Percentiles rank a stretch among this genome's conserved stretches.
phyloP scores from a whole-genome alignment of 441 rosid genomes.

The Mallotus repandus region DNA sequence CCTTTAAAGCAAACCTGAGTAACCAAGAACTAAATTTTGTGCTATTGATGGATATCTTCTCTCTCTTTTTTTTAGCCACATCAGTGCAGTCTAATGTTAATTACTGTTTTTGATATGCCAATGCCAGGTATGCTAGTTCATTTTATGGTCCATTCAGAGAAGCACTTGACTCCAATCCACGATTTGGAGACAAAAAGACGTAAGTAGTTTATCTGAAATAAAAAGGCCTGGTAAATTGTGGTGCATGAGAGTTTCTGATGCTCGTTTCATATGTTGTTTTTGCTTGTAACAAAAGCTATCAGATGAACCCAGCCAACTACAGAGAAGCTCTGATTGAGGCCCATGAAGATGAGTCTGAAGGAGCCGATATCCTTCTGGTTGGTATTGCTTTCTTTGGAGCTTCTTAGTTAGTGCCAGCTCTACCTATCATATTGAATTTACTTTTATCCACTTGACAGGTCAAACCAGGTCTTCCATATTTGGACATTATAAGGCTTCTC shows the following conservation, averaged over 20 bases:
- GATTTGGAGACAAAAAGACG: constrained; percentile 97
- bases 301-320: constrained; percentile 95
- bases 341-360: constrained; percentile 90
- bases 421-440: constrained; percentile 21
- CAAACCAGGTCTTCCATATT: constrained; percentile 96
- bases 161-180: constrained; percentile 90
- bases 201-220: constrained; percentile 27
- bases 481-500: constrained; percentile 91
- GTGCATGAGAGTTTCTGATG: not conserved
- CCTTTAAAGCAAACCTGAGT: no score
- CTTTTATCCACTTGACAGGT: constrained; percentile 48
- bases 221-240: constrained; percentile 15
- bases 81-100: constrained; percentile 4
- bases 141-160: constrained; percentile 97
- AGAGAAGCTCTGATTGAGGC: constrained; percentile 92
- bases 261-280: constrained; percentile 25
- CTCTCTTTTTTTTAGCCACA: not conserved
- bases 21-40: no score
- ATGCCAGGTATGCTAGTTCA: constrained; percentile 84
- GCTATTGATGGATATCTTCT: no score
- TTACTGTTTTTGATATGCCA: constrained; percentile 7
- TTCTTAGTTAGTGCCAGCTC: constrained; percentile 12
- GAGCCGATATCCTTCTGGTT: constrained; percentile 97
- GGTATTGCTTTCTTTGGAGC: constrained; percentile 22
- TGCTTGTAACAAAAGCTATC: constrained; percentile 62